A percentile compares a stretch with the other conserved stretches of the same genome.
phyloP scores from a whole-genome alignment of 495 filamentous ascomycete genomes.

The Lindgomyces ingoldianus region DNA sequence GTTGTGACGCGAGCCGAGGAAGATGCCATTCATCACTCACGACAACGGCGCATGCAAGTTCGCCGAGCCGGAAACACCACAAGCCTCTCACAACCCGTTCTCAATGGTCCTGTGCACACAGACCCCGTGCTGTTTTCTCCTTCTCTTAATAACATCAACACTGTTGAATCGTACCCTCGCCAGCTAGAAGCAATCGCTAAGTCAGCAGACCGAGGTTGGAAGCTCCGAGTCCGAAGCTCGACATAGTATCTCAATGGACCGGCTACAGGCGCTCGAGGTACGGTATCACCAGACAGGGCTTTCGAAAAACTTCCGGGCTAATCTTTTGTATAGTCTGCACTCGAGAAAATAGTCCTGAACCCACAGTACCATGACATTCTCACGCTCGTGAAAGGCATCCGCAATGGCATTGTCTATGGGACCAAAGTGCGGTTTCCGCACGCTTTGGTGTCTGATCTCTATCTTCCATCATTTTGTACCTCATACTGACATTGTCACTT shows the following conservation, averaged over 20 bases:
- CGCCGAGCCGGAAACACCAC: not conserved
- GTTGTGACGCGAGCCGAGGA: not conserved
- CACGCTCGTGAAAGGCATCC: slow-evolving; percentile 80
- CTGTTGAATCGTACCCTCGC: not conserved
- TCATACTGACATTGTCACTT: slow-evolving; percentile 8
- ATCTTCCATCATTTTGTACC: not conserved
- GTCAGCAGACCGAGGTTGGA: not conserved
- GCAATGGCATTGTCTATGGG: slow-evolving; percentile 96
- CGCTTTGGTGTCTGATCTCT: slow-evolving; percentile 72
- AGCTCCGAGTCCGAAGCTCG: not conserved
- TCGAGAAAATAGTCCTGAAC: slow-evolving; percentile 75
- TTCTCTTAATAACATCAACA: not conserved
- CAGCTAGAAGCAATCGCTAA: not conserved
- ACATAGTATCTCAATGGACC: slow-evolving; percentile 16
- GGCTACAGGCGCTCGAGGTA: slow-evolving; percentile 35
- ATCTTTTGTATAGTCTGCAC: slow-evolving; percentile 27
- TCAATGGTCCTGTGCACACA: not conserved
- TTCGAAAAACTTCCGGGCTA: not conserved
- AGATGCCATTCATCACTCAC: not conserved
- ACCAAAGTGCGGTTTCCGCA: slow-evolving; percentile 98
- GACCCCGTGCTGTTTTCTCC: not conserved
- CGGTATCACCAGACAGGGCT: not conserved
- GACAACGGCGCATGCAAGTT: not conserved
- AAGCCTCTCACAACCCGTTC: not conserved
- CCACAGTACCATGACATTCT: slow-evolving; percentile 80